phyloP scores from a whole-genome alignment of 2,329 filamentous ascomycete species.

The Arthrinium puccinioides region DNA sequence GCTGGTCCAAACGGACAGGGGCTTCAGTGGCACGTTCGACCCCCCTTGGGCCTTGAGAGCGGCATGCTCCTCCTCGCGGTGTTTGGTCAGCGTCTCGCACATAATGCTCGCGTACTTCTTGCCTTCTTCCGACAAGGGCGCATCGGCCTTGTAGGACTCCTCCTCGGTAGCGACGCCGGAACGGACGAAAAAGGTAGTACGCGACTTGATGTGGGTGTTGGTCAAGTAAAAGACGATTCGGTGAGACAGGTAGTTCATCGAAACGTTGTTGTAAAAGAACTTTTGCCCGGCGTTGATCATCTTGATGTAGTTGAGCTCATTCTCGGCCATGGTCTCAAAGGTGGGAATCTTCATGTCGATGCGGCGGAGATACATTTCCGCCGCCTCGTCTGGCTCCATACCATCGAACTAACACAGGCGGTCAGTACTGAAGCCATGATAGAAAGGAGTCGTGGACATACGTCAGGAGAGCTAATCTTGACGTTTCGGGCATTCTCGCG shows the following conservation, averaged over 20 bases:
- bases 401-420: conserved; percentile 65
- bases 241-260: conserved; percentile 93
- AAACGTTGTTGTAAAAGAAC: conserved; percentile 93
- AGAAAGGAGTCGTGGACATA: conserved; percentile 31
- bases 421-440: background rate
- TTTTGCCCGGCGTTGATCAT: conserved; percentile 97
- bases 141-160: conserved; percentile 88
- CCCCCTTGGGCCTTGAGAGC: conserved; percentile 63
- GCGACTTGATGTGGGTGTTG: conserved; percentile 93
- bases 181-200: conserved; percentile 87
- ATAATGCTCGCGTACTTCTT: conserved; percentile 76
- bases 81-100: conserved; percentile 73
- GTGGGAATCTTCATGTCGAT: conserved; percentile 91
- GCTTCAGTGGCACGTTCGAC: conserved; percentile 61
- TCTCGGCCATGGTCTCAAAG: conserved; percentile 94
- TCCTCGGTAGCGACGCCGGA: conserved; percentile 82
- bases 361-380: conserved; percentile 81
- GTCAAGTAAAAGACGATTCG: conserved; percentile 97
- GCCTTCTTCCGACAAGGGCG: conserved; percentile 73
- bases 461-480: conserved; percentile 95
- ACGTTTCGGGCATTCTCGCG: conserved; percentile 95
- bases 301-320: conserved; percentile 93
- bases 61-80: conserved; percentile 75
- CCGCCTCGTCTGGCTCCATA: conserved; percentile 88
- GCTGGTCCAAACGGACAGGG: conserved; percentile 89